A percentile compares a stretch with the other conserved stretches of the same genome.
phyloP scores from a whole-genome alignment of 2,329 filamentous ascomycete species.

The Colletotrichum sansevieriae region DNA sequence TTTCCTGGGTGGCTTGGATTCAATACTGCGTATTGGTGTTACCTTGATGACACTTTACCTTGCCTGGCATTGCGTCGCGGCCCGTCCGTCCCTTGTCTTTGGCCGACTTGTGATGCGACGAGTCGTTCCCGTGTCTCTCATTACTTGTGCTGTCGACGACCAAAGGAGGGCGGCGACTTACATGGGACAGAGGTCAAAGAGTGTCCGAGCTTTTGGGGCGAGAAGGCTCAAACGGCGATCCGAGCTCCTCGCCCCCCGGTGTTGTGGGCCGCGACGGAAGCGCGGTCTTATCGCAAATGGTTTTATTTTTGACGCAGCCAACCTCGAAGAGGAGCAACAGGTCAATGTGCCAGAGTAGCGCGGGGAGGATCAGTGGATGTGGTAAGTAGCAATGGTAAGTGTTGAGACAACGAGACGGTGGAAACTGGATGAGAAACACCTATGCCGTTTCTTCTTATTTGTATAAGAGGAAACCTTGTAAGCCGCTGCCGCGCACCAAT shows the following conservation, averaged over 20 bases:
- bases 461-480: constrained; percentile 1
- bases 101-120: constrained; percentile 19
- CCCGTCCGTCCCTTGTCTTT: constrained; percentile 24
- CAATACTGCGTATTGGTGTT: constrained; percentile 26
- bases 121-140: constrained; percentile 20
- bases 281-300: constrained; percentile 7
- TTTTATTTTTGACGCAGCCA: constrained; percentile 12
- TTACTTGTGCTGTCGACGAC: neutral
- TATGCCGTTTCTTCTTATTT: constrained; percentile 10
- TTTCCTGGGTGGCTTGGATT: constrained; percentile 14
- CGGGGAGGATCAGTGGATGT: constrained; percentile 14
- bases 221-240: constrained; percentile 34
- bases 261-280: constrained; percentile 25
- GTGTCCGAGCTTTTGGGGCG: constrained; percentile 28
- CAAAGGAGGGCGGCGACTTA: neutral
- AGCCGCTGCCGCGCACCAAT: constrained; percentile 25
- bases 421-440: constrained; percentile 17
- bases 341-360: neutral
- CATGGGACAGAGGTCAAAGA: constrained; percentile 33
- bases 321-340: constrained; percentile 19
- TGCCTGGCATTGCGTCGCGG: constrained; percentile 23
- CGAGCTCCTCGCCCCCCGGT: constrained; percentile 12
- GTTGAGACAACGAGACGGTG: neutral
- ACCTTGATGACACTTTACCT: constrained; percentile 31
- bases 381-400: neutral